Evolutionary conservation across 2,329 filamentous ascomycete species (phyloP).

Genomic region (Aspergillus calidoustus): DNA sequence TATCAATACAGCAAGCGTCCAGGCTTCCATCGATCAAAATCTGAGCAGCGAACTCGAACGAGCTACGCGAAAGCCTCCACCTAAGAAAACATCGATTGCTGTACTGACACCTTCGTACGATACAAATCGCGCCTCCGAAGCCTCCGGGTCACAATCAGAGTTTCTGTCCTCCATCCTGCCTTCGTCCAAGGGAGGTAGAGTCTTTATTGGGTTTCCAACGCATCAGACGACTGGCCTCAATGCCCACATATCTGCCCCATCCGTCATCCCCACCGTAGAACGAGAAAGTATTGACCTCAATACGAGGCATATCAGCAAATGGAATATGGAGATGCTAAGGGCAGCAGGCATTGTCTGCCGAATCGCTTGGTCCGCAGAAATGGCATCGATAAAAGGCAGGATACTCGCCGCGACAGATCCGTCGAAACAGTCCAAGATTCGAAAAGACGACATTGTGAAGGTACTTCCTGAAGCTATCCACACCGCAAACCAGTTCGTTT

Average conservation of each 20-base stretch:
- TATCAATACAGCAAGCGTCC: slow-evolving; percentile 81
- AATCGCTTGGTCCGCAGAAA: slow-evolving; percentile 85
- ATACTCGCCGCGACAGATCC: slow-evolving; percentile 49
- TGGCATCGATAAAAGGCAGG: slow-evolving; percentile 72
- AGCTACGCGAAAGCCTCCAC: slow-evolving; percentile 95
- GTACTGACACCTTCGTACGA: slow-evolving; percentile 92
- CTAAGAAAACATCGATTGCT: slow-evolving; percentile 81
- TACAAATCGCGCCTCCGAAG: slow-evolving; percentile 70
- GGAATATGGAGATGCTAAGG: slow-evolving; percentile 93
- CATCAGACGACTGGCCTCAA: slow-evolving; percentile 94
- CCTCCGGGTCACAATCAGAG: slow-evolving; percentile 58
- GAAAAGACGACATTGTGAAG: slow-evolving; percentile 65
- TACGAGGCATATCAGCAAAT: slow-evolving; percentile 88
- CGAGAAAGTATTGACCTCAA: slow-evolving; percentile 96
- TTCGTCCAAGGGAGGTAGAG: slow-evolving; percentile 76
- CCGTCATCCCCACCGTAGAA: slow-evolving; percentile 95
- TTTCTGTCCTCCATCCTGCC: slow-evolving; percentile 91
- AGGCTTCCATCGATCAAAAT: slow-evolving; percentile 71
- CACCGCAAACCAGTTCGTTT: slow-evolving; percentile 84
- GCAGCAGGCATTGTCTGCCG: slow-evolving; percentile 89
- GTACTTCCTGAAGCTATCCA: slow-evolving; percentile 81
- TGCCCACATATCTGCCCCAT: slow-evolving; percentile 92
- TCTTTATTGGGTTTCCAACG: slow-evolving; percentile 98
- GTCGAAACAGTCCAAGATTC: slow-evolving; percentile 55
- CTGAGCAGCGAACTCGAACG: slow-evolving; percentile 88